Evolutionary conservation across 2,329 filamentous ascomycete genomes (phyloP), one percentile per base, ranked within the genome.

Genomic region (Fusarium torulosum): DNA sequence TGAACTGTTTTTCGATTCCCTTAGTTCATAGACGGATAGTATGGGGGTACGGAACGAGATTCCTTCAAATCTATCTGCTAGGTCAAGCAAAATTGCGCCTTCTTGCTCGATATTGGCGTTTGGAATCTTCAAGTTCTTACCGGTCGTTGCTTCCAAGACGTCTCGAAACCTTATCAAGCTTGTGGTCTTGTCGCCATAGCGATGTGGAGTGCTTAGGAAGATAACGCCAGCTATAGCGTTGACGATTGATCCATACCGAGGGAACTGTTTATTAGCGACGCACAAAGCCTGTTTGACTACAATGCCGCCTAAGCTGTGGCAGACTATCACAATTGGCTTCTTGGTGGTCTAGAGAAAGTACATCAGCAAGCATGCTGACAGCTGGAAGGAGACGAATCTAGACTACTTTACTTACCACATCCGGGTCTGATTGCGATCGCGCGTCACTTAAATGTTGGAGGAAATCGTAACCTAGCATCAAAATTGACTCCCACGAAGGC

Each of bases 11-110:
- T 43, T 43, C 40, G 40, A 43, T 43, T 43, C 40, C 40, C 20
- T 43, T 43, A 43, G 40, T 43, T 43, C 40, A 43, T 43, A 43
- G 40, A 43, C 40, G 20, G 40, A 43, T 43, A 43, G 40, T 43
- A 43, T 43, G 40, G 40, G 40, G 40, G 40, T 43, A 25, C 40
- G 40, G 40, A 43, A 43, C 40, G 40, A 43, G 40, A 43, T 43
- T 43, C 40, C 40, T 43, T 43, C 40, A n/a, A 43, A 43, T 43
- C 40, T 43, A 43, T 43, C 40, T 43, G 40, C 40, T 43, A 43
- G 40, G 40, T 43, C 40, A 43, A 43, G 40, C 40, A 43, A 43
- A 43, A 43, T 43, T 25, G 40, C 40, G 20, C 40, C 40, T 43
- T 43, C 40, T 43, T 43, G 40, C 40, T 43, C 40, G 40, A 43